Evolutionary conservation across 305 asterid species (phyloP), one percentile per base, ranked within the genome.

Genomic region (Fraxinus albicans): DNA sequence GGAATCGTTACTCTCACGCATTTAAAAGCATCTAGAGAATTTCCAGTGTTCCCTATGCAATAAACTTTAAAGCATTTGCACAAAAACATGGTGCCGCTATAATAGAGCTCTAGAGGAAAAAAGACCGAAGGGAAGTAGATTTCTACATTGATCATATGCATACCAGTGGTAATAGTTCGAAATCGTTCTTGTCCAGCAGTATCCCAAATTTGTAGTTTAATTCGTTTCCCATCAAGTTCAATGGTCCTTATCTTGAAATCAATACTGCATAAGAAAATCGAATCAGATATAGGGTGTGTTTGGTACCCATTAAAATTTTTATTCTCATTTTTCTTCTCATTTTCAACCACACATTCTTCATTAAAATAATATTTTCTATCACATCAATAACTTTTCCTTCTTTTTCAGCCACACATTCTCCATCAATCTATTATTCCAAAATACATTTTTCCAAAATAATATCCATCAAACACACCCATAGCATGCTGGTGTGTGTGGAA

Each of bases 111-210:
- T 19, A 65, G 73, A 23, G 10, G 21, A 23, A 40, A 8, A 40
- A 2, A 40, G 50, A 40, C 3, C 15, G 8, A 17, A 55, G 23
- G 21, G 25, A 6, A n/a, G 72, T 27, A 44, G 55, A 44, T 44
- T 44, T 44, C 17, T 44, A 15, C n/a, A 44, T 44, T 23, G 58
- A 74, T 9, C 67, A 70, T 79, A 29, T 69, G 60, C 88, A 83
- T 81, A 89, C 91, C 90, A 73, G 91, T 89, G 44, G 91, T 89
- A 82, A 89, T 89, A 47, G 91, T 89, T 83, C 91, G 84, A 85
- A 89, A 89, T 65, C 91, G 87, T 84, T 89, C 90, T 53, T 87
- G 92, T 2, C 92, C 92, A 80, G 90, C 90, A 81, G 88, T 89
- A 77, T 89, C 90, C 92, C 89, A 87, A 73, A 87, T 89, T 76